Base-by-base conservation (phyloP, 208 protist species). In the Trypanosoma conorhini region DNA sequence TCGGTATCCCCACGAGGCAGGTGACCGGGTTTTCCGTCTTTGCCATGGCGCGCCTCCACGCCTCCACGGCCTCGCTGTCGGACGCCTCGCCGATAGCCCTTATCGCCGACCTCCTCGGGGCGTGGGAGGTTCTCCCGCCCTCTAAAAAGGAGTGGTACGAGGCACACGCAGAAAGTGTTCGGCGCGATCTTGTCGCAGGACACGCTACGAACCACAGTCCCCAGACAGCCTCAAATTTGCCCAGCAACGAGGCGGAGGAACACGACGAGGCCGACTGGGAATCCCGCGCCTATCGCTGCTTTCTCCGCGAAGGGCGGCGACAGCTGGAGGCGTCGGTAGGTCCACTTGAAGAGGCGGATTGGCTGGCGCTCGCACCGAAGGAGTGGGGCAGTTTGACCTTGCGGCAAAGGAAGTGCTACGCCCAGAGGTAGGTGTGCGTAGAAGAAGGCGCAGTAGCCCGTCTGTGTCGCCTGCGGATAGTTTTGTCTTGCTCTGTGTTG, bases 21-120 rank as follows among this genome's bases (percentile, higher is more conserved):
- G 66, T 93, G 22, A 88, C 62, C 24, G 76, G 81, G 4, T 95
- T 95, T 62, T 82, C 83, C 21, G 73, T 93, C 19, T 95, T 88
- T 71, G 89, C 76, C 35, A 88, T 95, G 77, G 77, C 82, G 1
- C 80, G 80, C 33, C 28, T 95, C 10, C 70, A 64, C 31, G 81
- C 75, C 0, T 81, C 83, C 42, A 81, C 85, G n/a, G 78, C 82
- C 38, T 76, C 13, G 24, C 31, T 69, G 31, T 51, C 52, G n/a
- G 54, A 65, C 26, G 58, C 83, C 28, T 74, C 81, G 24, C 76
- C 76, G 38, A 66, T 84, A 28, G 72, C 73, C 51, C 54, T 91
- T 51, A 79, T 95, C 42, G 89, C 89, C 8, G 89, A 95, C 66
- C 67, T 92, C 38, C 81, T 83, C 21, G 79, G 80, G 24, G 76